A percentile compares a stretch with the other conserved stretches of the same genome.
phyloP scores from a whole-genome alignment of 2,329 filamentous ascomycete genomes.

The Beauveria asiatica region DNA sequence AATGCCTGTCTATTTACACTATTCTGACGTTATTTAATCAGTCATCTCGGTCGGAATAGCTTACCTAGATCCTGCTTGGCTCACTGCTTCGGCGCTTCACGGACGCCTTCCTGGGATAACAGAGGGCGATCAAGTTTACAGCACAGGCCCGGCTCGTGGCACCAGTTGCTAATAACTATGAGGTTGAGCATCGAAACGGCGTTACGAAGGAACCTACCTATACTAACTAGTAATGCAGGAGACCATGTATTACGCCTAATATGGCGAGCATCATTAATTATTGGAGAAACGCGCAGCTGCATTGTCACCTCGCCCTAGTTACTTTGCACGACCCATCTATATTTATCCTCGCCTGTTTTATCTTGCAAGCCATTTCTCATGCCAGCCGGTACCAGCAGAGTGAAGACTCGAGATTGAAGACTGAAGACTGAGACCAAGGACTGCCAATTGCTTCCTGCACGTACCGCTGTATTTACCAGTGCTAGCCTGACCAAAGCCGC shows the following conservation, averaged over 20 bases:
- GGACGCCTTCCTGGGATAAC: background rate
- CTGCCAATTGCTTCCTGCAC: background rate
- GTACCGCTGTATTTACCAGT: no score
- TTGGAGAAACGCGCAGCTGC: background rate
- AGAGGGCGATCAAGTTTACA: background rate
- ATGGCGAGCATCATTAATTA: background rate
- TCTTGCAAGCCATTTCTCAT: background rate
- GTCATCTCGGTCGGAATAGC: background rate
- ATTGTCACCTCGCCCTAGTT: background rate
- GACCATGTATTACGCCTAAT: background rate
- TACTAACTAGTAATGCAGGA: background rate
- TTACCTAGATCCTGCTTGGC: background rate
- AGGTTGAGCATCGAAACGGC: background rate
- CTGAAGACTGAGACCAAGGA: background rate
- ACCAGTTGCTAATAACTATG: background rate
- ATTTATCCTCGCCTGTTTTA: slow-evolving; percentile 7
- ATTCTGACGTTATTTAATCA: background rate
- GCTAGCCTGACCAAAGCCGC: background rate
- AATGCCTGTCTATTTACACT: background rate
- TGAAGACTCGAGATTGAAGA: no score
- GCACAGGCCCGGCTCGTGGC: background rate
- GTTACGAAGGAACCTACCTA: background rate
- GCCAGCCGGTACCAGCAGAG: background rate
- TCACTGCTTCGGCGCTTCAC: background rate
- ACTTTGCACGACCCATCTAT: background rate